These are phyloP conservation scores for Mallotus japonicus DNA, from an alignment of 441 rosid species.

Conservation along the genomic window DNA sequence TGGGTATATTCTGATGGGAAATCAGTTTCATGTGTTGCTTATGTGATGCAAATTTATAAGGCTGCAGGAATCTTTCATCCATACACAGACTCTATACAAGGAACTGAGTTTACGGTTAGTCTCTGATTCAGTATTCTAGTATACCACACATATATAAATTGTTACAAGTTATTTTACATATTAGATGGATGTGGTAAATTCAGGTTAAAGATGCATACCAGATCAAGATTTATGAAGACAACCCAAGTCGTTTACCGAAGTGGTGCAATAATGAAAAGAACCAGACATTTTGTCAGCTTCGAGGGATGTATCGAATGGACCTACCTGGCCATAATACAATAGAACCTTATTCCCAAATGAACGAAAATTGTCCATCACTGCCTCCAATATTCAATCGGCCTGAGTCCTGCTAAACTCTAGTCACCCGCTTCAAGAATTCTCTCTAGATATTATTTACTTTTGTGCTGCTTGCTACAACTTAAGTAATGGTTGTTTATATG, in stretches of 20 bases:
- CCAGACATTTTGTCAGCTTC: not conserved
- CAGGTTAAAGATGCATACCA: not conserved
- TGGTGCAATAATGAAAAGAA: not conserved
- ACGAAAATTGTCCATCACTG: not conserved
- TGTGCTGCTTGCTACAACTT: too few relatives aligned
- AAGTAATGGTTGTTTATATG: too few relatives aligned
- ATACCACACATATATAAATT: too few relatives aligned
- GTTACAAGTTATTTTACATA: too few relatives aligned
- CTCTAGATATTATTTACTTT: too few relatives aligned
- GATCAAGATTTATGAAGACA: not conserved
- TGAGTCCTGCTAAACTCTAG: too few relatives aligned
- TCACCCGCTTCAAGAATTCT: too few relatives aligned
- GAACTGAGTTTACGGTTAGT: slow-evolving; percentile 88
- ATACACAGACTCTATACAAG: slow-evolving; percentile 60
- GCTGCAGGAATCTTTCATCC: slow-evolving; percentile 83
- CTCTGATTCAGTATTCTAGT: not conserved
- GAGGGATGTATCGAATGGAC: not conserved
- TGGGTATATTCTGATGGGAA: slow-evolving; percentile 89
- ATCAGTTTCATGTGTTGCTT: slow-evolving; percentile 86
- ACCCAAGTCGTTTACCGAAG: not conserved
- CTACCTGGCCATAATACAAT: not conserved
- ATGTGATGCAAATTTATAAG: slow-evolving; percentile 83
- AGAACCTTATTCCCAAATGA: not conserved
- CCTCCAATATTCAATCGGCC: not conserved
- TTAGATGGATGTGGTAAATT: too few relatives aligned